Conservation (phyloP, 1,139 yeast genomes). For the Pichia kudriavzevii region DNA sequence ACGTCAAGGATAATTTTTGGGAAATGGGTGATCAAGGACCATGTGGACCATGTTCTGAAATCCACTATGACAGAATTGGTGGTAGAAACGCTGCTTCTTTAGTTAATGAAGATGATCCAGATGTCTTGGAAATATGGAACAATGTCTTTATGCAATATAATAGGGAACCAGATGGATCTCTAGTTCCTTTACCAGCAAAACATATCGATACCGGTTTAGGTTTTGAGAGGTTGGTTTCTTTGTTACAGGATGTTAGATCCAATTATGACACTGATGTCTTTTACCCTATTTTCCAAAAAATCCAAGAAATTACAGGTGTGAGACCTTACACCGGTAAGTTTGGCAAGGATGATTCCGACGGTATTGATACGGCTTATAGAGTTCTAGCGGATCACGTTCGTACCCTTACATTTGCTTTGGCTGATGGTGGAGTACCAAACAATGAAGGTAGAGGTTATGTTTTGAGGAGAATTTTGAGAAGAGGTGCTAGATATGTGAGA, state of each 20-base stretch:
- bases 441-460: constrained; percentile 99
- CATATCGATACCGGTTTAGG: constrained; percentile 99
- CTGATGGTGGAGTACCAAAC: constrained; percentile 99
- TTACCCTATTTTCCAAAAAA: constrained; percentile 73
- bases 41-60: constrained; percentile 98
- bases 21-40: constrained; percentile 99
- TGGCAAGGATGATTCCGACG: constrained; percentile 86
- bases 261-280: constrained; percentile 98
- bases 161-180: constrained; percentile 82
- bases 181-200: constrained; percentile 80
- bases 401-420: constrained; percentile 89
- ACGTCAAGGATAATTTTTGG: constrained; percentile 92
- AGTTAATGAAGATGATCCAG: constrained; percentile 95
- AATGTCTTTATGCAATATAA: constrained; percentile 93
- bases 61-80: constrained; percentile 96
- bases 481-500: constrained; percentile 96
- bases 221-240: constrained; percentile 91
- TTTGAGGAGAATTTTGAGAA: constrained; percentile 88
- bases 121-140: constrained; percentile 96
- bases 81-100: constrained; percentile 88
- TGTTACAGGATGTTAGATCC: constrained; percentile 81
- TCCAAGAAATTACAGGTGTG: constrained; percentile 88
- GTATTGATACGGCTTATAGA: constrained; percentile 95
- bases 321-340: constrained; percentile 89
- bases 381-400: constrained; percentile 98